Base-by-base conservation (phyloP, 768 basidiomycete genomes). In the Dacryopinax spathularia region DNA sequence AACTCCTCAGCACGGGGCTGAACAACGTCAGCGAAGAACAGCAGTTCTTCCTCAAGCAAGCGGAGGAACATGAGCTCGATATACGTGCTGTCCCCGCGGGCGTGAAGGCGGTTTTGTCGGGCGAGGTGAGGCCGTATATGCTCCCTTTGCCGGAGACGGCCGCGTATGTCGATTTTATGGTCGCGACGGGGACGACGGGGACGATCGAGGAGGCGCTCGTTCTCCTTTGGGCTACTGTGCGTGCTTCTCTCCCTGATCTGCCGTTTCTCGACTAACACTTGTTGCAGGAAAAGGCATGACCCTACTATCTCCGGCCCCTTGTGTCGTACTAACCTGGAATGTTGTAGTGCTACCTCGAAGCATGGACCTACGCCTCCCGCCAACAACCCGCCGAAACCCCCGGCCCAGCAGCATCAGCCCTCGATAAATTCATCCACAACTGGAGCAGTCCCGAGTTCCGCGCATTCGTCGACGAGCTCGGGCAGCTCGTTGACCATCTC, bases 131-230 rank as follows among this genome's bases (percentile, higher is more conserved):
- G 33, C 61, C 63, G 15, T 37, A 35, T 33, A 64, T 84, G 62
- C 75, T 75, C 3, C 72, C 73, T 2, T 82, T 81, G 82, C 73
- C 64, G 31, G 81, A 83, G 67, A 89, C 88, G 9, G 77, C 80
- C 66, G 81, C 84, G 63, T 89, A 88, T 67, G 83, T 85, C 1
- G 86, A 87, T 10, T 85, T 87, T 72, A 84, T 89, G 82, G 77
- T 78, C 1, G 77, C 82, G 5, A 73, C 84, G 1, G 77, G 78
- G 2, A 73, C 75, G 4, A 68, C 73, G 16, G 80, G 77, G 2
- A 75, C 73, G 0, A 66, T 87, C 20, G 79, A 81, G 60, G 87
- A 89, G 39, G 85, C 84, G 0, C 72, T 90, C 22, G 75, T 89
- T 1, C 84, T 89, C 65, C 73, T 90, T 15, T 89, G 87, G 87